Percentiles rank a stretch among this genome's conserved stretches.
Evolutionary conservation across 169 alveolate genomes (phyloP).

Genomic region (Cryptosporidium tyzzeri): DNA sequence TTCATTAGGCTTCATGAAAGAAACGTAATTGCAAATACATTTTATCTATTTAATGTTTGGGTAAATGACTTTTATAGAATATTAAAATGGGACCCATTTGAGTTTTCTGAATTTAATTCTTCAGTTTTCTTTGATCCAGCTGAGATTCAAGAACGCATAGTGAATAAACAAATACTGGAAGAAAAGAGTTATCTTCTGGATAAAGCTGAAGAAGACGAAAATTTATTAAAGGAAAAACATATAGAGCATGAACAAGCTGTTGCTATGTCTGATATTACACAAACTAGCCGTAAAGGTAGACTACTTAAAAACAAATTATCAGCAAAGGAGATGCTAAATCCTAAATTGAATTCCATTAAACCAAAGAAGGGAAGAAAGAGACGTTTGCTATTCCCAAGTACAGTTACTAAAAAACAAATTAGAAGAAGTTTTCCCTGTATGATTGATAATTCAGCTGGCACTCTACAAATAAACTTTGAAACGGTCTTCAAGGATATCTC

Average conservation of each 20-base stretch:
- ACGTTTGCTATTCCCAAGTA: constrained; percentile 12
- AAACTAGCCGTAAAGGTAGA: constrained; percentile 54
- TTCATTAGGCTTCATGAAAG: constrained; percentile 54
- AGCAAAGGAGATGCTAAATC: constrained; percentile 64
- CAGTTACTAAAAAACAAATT: constrained; percentile 10
- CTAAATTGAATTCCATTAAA: constrained; percentile 8
- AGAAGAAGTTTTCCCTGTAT: neutral
- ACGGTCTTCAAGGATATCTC: neutral
- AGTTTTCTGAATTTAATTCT: constrained; percentile 27
- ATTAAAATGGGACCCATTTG: constrained; percentile 20
- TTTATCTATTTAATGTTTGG: constrained; percentile 37
- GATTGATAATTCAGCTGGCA: neutral
- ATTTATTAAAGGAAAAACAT: neutral
- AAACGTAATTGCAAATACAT: constrained; percentile 30
- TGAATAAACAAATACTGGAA: neutral
- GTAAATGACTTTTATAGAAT: constrained; percentile 24
- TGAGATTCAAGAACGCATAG: neutral
- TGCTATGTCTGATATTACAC: neutral
- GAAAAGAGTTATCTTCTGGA: neutral
- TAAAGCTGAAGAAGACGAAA: neutral
- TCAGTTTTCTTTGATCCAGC: neutral
- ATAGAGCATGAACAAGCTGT: neutral
- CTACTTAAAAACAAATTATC: constrained; percentile 31
- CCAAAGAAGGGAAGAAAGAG: constrained; percentile 55
- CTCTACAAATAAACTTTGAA: constrained; percentile 1